Evolutionary conservation across 371 early-diverging fungal species (phyloP), one percentile per base, ranked within the genome.

Genomic region (Enteropsectra breve): DNA sequence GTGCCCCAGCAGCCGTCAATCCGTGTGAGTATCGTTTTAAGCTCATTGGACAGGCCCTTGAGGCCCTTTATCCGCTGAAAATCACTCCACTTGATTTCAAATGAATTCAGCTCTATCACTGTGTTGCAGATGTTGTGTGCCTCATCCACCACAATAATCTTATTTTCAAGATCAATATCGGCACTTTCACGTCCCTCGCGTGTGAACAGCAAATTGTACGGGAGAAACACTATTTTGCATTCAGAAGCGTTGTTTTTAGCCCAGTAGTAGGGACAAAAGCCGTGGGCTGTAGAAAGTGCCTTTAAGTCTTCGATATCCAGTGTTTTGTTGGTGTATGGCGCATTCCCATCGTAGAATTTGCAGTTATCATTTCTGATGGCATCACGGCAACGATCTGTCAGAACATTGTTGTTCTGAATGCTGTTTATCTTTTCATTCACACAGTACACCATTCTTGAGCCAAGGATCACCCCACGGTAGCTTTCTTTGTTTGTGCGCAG

Each of bases 131-230:
- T 69, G 56, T 81, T 81, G 62, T 81, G 81, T 21, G 76, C 79
- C 57, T 81, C 81, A 63, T 81, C 81, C 45, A 81, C 68, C 33
- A 81, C 62, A 8, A 81, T 32, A 34, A 81, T 70, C 15, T 66
- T 60, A 38, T 72, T 67, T 13, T 45, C n/a, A 33, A 72, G 45
- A 50, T 68, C 38, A n/a, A 81, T 69, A 28, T 70, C 56, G 23
- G 55, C 1, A 37, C 69, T 72, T 32, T 60, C 69, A 23, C 77
- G 62, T 8, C 69, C 68, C 50, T 76, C 73, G 56, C 59, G 46
- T 3, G 62, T 56, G 36, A 81, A 76, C 13, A 81, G 32, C 40
- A 78, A 49, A 33, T 66, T 68, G 56, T 81, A 81, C 0, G 79
- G 74, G 1, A 79, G 60, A 68, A 81, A 68, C 13, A 75, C 71